Evolutionary conservation across 108 stramenopile genomes (phyloP).

Genomic region (Cyclotella cryptica): DNA sequence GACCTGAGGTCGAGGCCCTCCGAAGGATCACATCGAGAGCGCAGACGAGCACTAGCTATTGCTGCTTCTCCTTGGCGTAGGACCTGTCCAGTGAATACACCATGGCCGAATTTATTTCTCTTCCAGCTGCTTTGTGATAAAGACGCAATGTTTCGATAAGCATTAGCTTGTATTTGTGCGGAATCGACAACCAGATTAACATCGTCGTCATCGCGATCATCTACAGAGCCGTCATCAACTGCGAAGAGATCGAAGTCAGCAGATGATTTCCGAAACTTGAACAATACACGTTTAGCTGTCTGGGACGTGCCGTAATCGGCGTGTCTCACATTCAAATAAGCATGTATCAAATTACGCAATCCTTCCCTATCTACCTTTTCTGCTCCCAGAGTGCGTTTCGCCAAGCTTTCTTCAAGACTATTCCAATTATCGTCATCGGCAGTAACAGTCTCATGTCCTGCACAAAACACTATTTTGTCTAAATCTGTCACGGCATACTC

Average conservation of each 20-base stretch:
- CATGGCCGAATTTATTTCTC: slow-evolving; percentile 77
- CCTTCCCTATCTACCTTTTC: slow-evolving; percentile 80
- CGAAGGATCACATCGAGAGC: slow-evolving; percentile 74
- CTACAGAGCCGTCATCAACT: slow-evolving; percentile 56
- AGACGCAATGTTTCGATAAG: slow-evolving; percentile 6
- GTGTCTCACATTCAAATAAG: slow-evolving; percentile 90
- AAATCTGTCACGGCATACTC: slow-evolving; percentile 93
- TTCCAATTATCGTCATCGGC: slow-evolving; percentile 38
- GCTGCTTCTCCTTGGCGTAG: slow-evolving; percentile 66
- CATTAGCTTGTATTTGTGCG: neutral
- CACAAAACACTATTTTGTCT: slow-evolving; percentile 90
- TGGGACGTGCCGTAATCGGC: slow-evolving; percentile 87
- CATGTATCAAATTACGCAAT: slow-evolving; percentile 83
- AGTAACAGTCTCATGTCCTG: slow-evolving; percentile 29
- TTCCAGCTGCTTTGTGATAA: slow-evolving; percentile 71
- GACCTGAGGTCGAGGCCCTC: slow-evolving; percentile 71
- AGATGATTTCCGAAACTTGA: slow-evolving; percentile 76
- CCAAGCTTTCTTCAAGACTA: slow-evolving; percentile 51
- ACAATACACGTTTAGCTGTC: slow-evolving; percentile 90
- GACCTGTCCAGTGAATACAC: slow-evolving; percentile 80
- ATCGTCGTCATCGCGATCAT: slow-evolving; percentile 21
- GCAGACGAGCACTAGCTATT: slow-evolving; percentile 70
- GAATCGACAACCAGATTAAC: slow-evolving; percentile 6
- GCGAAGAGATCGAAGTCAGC: slow-evolving; percentile 81
- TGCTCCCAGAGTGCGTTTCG: slow-evolving; percentile 57